Evolutionary conservation across 306 rosid genomes (phyloP).

Genomic region (Pueraria montana): DNA sequence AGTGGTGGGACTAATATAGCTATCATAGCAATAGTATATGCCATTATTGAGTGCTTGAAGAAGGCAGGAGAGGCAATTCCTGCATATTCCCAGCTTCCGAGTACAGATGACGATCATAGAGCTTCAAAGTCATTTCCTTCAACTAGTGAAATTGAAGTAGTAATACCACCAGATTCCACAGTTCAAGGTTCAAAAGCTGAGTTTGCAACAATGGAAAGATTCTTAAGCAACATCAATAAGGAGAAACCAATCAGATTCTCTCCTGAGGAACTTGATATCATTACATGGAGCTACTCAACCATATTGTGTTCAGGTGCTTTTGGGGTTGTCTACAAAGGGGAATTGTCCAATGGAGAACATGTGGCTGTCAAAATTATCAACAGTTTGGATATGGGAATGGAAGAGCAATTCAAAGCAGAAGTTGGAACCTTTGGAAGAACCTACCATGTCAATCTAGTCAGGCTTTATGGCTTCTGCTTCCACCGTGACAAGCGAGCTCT

Average conservation of each 20-base stretch:
- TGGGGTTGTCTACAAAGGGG: slow-evolving; percentile 57
- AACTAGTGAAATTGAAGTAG: slow-evolving; percentile 25
- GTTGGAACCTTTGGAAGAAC: slow-evolving; percentile 67
- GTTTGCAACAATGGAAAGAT: slow-evolving; percentile 61
- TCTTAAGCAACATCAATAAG: slow-evolving; percentile 55
- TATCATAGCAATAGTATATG: slow-evolving; percentile 57
- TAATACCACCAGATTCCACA: slow-evolving; percentile 39
- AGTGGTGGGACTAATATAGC: slow-evolving; percentile 48
- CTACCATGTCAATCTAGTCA: slow-evolving; percentile 56
- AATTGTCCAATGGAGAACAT: slow-evolving; percentile 46
- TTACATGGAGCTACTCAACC: slow-evolving; percentile 52
- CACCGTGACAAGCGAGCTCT: slow-evolving; percentile 52
- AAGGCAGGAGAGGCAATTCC: slow-evolving; percentile 62
- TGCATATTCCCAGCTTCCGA: slow-evolving; percentile 48
- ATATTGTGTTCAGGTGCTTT: slow-evolving; percentile 59
- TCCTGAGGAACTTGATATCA: slow-evolving; percentile 45
- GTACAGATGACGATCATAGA: slow-evolving; percentile 35
- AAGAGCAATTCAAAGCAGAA: slow-evolving; percentile 62
- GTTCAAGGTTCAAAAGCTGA: slow-evolving; percentile 43
- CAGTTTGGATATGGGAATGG: slow-evolving; percentile 48
- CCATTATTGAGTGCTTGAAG: slow-evolving; percentile 63
- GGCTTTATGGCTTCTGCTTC: slow-evolving; percentile 63
- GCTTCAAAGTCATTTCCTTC: slow-evolving; percentile 40
- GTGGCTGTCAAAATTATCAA: slow-evolving; percentile 65
- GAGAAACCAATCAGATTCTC: slow-evolving; percentile 61